Conservation (phyloP, 2,329 filamentous ascomycete genomes). For the Dothiorella sarmentorum region DNA sequence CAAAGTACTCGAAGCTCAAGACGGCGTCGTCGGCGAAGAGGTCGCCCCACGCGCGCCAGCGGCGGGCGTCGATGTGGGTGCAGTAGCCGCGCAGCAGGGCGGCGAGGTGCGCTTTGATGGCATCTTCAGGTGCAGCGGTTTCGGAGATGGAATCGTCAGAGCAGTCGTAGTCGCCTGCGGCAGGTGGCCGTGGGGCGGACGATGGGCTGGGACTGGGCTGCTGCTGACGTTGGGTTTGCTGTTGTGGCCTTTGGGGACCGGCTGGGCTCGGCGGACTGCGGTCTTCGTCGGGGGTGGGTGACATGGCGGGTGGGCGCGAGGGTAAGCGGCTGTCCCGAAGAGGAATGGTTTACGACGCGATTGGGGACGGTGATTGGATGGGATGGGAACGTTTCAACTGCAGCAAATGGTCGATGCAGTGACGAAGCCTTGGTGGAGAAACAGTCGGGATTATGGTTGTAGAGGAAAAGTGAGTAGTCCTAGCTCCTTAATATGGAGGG, state of each 20-base stretch:
- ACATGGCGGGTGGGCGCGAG: not conserved
- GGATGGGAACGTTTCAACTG: not conserved
- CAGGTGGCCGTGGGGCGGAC: not conserved
- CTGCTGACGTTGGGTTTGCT: not conserved
- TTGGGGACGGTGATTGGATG: not conserved
- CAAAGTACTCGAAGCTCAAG: not conserved
- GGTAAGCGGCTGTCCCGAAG: not conserved
- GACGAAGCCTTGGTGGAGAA: not conserved
- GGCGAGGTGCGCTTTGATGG: not conserved
- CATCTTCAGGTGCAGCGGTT: not conserved
- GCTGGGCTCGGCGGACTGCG: too few species aligned
- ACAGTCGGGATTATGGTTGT: not conserved
- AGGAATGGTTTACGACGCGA: slow-evolving; percentile 4
- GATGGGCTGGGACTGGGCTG: not conserved
- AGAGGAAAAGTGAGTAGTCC: too few species aligned
- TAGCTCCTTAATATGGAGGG: too few species aligned
- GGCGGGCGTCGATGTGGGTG: not conserved
- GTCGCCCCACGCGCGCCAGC: not conserved
- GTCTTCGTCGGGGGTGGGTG: not conserved
- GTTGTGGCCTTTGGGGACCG: too few species aligned
- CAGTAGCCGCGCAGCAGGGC: not conserved
- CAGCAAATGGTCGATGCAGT: not conserved
- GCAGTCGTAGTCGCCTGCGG: not conserved
- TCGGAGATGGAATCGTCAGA: not conserved
- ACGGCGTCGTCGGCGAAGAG: slow-evolving; percentile 5